phyloP scores from a whole-genome alignment of 1,284 basidiomycete genomes.

The Cutaneotrichosporon daszewskae region DNA sequence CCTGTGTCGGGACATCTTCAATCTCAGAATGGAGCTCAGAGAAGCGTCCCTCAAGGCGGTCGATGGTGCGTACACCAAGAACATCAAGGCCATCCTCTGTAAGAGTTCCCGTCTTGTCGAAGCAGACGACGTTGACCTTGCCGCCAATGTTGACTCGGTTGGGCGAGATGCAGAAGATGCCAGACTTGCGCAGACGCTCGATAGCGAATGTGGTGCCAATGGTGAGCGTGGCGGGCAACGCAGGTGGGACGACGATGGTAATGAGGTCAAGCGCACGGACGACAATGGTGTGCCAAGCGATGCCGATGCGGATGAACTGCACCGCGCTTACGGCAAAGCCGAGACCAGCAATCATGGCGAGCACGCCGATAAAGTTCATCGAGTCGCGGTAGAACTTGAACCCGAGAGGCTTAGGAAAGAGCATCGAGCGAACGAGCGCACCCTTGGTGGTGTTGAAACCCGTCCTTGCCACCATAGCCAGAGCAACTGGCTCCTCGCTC shows the following conservation, averaged over 20 bases:
- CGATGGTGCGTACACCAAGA: slow-evolving; percentile 78
- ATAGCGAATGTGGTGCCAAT: slow-evolving; percentile 98
- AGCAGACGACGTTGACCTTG: slow-evolving; percentile 96
- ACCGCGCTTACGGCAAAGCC: slow-evolving; percentile 85
- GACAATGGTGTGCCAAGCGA: slow-evolving; percentile 84
- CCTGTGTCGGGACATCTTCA: slow-evolving; percentile 68
- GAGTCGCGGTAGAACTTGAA: slow-evolving; percentile 98
- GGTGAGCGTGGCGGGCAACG: slow-evolving; percentile 91
- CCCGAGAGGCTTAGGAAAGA: slow-evolving; percentile 97
- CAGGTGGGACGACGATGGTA: slow-evolving; percentile 96
- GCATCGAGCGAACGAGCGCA: slow-evolving; percentile 90
- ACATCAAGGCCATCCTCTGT: slow-evolving; percentile 98
- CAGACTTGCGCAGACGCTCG: slow-evolving; percentile 74
- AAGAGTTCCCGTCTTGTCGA: slow-evolving; percentile 98
- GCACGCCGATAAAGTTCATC: slow-evolving; percentile 89
- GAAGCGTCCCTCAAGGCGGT: slow-evolving; percentile 67
- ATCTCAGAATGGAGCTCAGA: slow-evolving; percentile 86
- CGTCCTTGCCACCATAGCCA: slow-evolving; percentile 86
- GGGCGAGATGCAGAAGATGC: slow-evolving; percentile 96
- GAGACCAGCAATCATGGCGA: slow-evolving; percentile 78
- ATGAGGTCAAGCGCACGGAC: slow-evolving; percentile 93
- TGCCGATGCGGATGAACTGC: slow-evolving; percentile 84
- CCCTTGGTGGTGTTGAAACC: slow-evolving; percentile 99
- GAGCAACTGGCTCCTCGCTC: slow-evolving; percentile 59
- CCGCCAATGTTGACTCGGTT: slow-evolving; percentile 94